Percentiles rank a stretch among this genome's conserved stretches.
These are phyloP conservation scores for Dioscorea alata DNA, from an alignment of 106 monocot species.

Conservation along the genomic window DNA sequence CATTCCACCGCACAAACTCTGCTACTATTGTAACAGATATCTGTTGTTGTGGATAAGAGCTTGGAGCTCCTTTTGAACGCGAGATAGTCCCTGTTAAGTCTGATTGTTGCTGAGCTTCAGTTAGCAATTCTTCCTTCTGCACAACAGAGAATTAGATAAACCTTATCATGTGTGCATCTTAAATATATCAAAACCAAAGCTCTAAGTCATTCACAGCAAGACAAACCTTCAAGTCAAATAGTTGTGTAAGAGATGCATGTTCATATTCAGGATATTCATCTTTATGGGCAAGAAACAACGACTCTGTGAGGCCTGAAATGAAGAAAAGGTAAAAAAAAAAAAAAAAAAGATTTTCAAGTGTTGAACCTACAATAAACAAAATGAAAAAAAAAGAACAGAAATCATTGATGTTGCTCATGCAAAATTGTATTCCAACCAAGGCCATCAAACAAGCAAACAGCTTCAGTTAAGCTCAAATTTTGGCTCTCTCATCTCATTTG, in stretches of 20 bases:
- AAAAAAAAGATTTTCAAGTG: not conserved
- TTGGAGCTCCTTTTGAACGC: slow-evolving; percentile 61
- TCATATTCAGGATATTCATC: slow-evolving; percentile 97
- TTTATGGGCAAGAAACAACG: slow-evolving; percentile 79
- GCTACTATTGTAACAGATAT: slow-evolving; percentile 95
- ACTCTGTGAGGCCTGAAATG: slow-evolving; percentile 85
- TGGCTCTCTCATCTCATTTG: no score
- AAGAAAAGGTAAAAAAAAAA: not conserved
- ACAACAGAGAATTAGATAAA: not conserved
- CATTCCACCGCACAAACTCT: slow-evolving; percentile 99
- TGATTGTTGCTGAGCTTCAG: slow-evolving; percentile 76
- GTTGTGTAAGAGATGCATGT: slow-evolving; percentile 87
- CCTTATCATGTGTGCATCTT: no score
- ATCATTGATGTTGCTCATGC: no score
- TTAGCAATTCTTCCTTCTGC: slow-evolving; percentile 79
- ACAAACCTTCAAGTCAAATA: slow-evolving; percentile 79
- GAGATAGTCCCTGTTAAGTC: slow-evolving; percentile 63
- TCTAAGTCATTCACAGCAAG: no score
- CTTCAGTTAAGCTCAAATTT: no score
- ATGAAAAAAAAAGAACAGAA: no score
- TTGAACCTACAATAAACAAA: no score
- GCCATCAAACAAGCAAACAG: no score
- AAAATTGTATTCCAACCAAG: no score
- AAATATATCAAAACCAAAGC: no score
- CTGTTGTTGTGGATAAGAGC: slow-evolving; percentile 57